phyloP scores from a whole-genome alignment of 73 alveolate species.

The Paramecium caudatum region DNA sequence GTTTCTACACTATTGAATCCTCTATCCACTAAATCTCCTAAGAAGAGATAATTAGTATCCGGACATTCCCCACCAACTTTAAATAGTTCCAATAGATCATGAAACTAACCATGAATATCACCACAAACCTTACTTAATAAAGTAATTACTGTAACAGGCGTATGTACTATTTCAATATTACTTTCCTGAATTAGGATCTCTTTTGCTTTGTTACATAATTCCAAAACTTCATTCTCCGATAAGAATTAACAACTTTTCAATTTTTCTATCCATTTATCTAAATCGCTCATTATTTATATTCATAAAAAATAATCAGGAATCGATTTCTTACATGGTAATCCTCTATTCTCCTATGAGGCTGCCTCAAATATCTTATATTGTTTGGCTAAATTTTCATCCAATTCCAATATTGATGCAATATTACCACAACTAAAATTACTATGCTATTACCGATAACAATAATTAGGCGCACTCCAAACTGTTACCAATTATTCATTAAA shows the following conservation, averaged over 20 bases:
- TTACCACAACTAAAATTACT: constrained; percentile 85
- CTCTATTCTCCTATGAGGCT: constrained; percentile 95
- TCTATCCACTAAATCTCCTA: constrained; percentile 95
- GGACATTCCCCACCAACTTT: constrained; percentile 82
- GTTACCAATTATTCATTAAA: constrained; percentile 87
- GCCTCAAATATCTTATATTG: constrained; percentile 90
- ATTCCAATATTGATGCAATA: constrained; percentile 89
- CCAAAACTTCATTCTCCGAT: constrained; percentile 87
- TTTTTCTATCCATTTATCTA: constrained; percentile 83
- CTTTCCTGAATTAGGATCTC: constrained; percentile 90
- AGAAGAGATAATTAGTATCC: constrained; percentile 84
- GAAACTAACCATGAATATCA: constrained; percentile 91
- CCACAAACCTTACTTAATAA: constrained; percentile 79
- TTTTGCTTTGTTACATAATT: constrained; percentile 87
- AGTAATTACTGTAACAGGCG: constrained; percentile 87
- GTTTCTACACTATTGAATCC: constrained; percentile 94
- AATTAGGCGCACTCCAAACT: constrained; percentile 91
- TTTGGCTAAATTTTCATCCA: constrained; percentile 89
- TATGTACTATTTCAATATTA: constrained; percentile 83
- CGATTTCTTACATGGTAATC: constrained; percentile 98
- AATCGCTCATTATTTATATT: constrained; percentile 68
- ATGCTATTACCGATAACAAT: constrained; percentile 77
- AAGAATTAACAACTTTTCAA: constrained; percentile 87
- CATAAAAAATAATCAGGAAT: constrained; percentile 99
- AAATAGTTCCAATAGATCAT: constrained; percentile 87